Percentiles rank a stretch among this genome's conserved stretches.
Conservation (phyloP, 129 eudicot species). For the Solidago caesia region DNA sequence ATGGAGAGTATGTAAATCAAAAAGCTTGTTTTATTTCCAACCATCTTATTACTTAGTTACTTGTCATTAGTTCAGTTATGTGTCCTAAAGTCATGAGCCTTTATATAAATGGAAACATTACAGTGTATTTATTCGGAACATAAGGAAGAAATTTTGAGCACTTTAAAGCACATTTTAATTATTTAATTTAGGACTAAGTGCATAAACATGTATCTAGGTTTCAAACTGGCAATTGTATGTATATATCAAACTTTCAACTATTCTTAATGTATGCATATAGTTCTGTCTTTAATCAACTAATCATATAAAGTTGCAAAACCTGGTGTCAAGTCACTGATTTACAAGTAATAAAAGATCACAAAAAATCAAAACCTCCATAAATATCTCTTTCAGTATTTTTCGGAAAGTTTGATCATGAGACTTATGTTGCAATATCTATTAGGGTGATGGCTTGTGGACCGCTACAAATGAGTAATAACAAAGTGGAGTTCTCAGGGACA, state of each 20-base stretch:
- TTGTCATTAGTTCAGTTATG: conserved; percentile 20
- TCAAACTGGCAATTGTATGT: too few species aligned
- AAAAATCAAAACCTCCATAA: background rate
- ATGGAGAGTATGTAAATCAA: conserved; percentile 30
- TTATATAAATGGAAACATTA: conserved; percentile 18
- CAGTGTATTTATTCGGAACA: conserved; percentile 27
- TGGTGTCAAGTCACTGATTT: background rate
- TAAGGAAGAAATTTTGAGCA: conserved; percentile 33
- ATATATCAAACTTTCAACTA: too few species aligned
- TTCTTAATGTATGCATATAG: too few species aligned
- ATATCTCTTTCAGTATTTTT: too few species aligned
- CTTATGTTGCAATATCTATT: too few species aligned
- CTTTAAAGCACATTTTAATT: too few species aligned
- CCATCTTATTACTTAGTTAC: conserved; percentile 25
- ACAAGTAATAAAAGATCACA: background rate
- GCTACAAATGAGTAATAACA: background rate
- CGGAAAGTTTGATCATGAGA: too few species aligned
- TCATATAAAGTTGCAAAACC: too few species aligned
- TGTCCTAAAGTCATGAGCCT: conserved; percentile 16
- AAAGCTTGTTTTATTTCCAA: conserved; percentile 22
- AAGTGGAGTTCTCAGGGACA: conserved; percentile 1
- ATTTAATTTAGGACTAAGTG: too few species aligned
- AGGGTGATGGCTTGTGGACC: too few species aligned
- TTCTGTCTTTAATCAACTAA: too few species aligned
- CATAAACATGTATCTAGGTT: too few species aligned